phyloP scores from a whole-genome alignment of 768 basidiomycete genomes.

The Lactarius psammicola region DNA sequence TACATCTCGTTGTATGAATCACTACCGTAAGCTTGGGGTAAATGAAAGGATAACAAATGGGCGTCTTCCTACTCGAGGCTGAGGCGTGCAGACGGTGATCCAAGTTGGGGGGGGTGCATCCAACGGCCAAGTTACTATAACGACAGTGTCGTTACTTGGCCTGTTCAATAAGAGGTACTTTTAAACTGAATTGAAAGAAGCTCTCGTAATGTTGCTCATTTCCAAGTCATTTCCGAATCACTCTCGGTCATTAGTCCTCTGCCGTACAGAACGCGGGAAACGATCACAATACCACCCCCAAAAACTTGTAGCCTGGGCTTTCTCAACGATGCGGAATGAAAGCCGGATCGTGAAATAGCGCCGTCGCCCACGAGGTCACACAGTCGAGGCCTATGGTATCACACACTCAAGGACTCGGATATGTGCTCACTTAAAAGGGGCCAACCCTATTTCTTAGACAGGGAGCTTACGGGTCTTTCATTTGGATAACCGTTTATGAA shows the following conservation, averaged over 20 bases:
- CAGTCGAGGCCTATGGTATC: neutral
- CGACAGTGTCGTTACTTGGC: neutral
- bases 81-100: neutral
- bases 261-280: neutral
- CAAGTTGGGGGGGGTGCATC: no score
- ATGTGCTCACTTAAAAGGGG: neutral
- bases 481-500: no score
- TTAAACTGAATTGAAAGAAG: neutral
- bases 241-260: neutral
- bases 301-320: neutral
- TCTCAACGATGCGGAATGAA: neutral
- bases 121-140: neutral
- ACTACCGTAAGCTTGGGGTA: neutral
- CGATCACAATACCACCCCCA: neutral
- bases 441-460: neutral
- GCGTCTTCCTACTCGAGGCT: neutral
- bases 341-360: neutral
- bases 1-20: neutral
- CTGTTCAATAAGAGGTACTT: neutral
- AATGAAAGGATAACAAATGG: neutral
- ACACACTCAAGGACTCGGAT: neutral
- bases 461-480: neutral
- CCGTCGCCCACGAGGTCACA: neutral
- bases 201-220: neutral
- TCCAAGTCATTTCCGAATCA: neutral